These are phyloP conservation scores for Penstemon newberryi DNA, from an alignment of 257 asterid species.

Conservation along the genomic window DNA sequence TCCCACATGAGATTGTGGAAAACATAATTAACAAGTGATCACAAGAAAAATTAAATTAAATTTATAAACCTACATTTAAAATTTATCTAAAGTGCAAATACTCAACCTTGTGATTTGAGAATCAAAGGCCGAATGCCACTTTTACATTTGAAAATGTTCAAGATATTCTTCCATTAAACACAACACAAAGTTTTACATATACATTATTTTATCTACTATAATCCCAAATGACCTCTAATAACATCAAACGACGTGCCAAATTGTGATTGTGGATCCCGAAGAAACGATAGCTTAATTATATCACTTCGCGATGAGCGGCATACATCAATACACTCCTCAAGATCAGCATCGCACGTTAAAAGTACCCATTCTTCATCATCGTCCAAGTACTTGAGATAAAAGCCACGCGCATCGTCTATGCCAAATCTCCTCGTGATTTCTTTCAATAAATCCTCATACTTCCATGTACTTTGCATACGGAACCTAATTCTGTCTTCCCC, in stretches of 20 bases:
- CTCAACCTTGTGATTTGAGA: too few species aligned
- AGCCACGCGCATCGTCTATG: slow-evolving; percentile 41
- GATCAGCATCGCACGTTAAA: slow-evolving; percentile 83
- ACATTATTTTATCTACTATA: slow-evolving; percentile 10
- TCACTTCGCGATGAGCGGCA: slow-evolving; percentile 45
- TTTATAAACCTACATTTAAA: too few species aligned
- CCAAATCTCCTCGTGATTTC: slow-evolving; percentile 70
- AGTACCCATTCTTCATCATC: slow-evolving; percentile 93
- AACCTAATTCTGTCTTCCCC: slow-evolving; percentile 84
- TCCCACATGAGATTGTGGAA: too few species aligned
- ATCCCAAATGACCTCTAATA: slow-evolving; percentile 37
- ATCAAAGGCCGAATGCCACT: too few species aligned
- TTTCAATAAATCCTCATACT: slow-evolving; percentile 53
- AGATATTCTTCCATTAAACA: slow-evolving; percentile 1
- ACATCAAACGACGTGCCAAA: slow-evolving; percentile 19
- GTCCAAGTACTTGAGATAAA: slow-evolving; percentile 81
- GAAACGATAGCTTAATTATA: slow-evolving; percentile 61
- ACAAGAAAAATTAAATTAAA: too few species aligned
- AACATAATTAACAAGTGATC: too few species aligned
- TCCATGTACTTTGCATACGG: slow-evolving; percentile 63
- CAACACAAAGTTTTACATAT: background rate
- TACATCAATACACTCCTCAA: slow-evolving; percentile 77
- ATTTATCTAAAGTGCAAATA: too few species aligned
- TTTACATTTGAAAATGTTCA: background rate
- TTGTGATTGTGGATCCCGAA: slow-evolving; percentile 40